Evolutionary conservation across 805 yeast genomes (phyloP).

Genomic region (Candida qinlingensis): DNA sequence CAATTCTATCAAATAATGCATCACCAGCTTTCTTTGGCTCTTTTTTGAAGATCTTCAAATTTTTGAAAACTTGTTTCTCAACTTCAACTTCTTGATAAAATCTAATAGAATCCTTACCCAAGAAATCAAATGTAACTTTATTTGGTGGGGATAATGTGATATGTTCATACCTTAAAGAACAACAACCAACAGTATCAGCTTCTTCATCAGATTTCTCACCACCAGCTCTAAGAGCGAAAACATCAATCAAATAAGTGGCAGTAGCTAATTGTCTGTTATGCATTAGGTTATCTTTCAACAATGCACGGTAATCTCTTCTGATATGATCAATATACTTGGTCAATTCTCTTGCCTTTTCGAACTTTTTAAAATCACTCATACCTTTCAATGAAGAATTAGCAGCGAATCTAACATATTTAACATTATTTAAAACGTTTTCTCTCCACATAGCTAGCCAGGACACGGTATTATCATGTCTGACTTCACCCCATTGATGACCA

Average conservation of each 20-base stretch:
- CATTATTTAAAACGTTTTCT: conserved; percentile 79
- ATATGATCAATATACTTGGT: conserved; percentile 66
- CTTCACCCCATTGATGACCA: conserved; percentile 89
- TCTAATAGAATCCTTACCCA: conserved; percentile 93
- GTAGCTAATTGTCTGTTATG: conserved; percentile 87
- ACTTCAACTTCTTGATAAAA: conserved; percentile 91
- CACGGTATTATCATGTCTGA: conserved; percentile 82
- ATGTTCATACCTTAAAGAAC: conserved; percentile 89
- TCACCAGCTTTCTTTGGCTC: conserved; percentile 89
- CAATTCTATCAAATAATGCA: conserved; percentile 85
- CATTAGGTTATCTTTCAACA: conserved; percentile 73
- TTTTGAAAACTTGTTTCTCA: conserved; percentile 86
- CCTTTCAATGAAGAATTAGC: conserved; percentile 90
- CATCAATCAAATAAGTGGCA: conserved; percentile 88
- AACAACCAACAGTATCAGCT: conserved; percentile 97
- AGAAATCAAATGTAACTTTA: conserved; percentile 81
- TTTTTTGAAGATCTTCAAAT: conserved; percentile 80
- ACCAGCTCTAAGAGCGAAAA: conserved; percentile 94
- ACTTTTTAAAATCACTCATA: conserved; percentile 82
- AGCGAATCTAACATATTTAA: conserved; percentile 87
- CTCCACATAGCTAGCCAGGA: conserved; percentile 98
- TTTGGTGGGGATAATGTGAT: conserved; percentile 80
- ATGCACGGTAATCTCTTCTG: conserved; percentile 65
- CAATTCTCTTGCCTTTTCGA: conserved; percentile 88
- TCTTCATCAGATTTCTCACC: conserved; percentile 97